Conservation (phyloP, 768 basidiomycete species). For the Mycena olivaceomarginata region DNA sequence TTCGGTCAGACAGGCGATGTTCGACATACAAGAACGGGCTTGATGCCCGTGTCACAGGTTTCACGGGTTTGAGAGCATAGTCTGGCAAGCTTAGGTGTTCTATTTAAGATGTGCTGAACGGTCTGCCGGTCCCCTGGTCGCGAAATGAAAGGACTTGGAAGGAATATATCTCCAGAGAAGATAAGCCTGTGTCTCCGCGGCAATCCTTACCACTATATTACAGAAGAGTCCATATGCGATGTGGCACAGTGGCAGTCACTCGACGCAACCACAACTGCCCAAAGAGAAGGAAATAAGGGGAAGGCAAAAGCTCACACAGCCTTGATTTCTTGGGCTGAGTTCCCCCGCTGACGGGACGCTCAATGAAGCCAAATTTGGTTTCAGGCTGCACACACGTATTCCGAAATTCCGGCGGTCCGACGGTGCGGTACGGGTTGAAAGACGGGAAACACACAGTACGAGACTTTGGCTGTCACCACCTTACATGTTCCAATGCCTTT, state of each 20-base stretch:
- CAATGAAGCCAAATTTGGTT: not conserved
- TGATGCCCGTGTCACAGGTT: not conserved
- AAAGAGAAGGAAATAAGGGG: not conserved
- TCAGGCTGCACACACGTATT: not conserved
- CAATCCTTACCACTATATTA: not conserved
- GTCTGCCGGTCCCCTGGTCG: not conserved
- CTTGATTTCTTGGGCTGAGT: not conserved
- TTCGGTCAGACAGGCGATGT: not conserved
- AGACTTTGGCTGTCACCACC: not conserved
- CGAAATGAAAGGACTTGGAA: not conserved
- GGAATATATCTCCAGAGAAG: not conserved
- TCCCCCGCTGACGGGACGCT: not conserved
- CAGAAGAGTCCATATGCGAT: not conserved
- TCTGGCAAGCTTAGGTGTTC: not conserved
- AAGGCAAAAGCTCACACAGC: not conserved
- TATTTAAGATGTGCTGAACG: not conserved
- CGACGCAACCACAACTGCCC: not conserved
- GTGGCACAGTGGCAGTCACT: slow-evolving; percentile 1
- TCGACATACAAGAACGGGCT: not conserved
- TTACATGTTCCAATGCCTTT: not conserved
- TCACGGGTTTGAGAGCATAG: not conserved
- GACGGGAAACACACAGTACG: not conserved
- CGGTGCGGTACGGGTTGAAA: not conserved
- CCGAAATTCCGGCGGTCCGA: not conserved
- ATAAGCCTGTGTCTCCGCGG: not conserved